Conservation (phyloP, 306 rosid species). For the Luffa acutangula region DNA sequence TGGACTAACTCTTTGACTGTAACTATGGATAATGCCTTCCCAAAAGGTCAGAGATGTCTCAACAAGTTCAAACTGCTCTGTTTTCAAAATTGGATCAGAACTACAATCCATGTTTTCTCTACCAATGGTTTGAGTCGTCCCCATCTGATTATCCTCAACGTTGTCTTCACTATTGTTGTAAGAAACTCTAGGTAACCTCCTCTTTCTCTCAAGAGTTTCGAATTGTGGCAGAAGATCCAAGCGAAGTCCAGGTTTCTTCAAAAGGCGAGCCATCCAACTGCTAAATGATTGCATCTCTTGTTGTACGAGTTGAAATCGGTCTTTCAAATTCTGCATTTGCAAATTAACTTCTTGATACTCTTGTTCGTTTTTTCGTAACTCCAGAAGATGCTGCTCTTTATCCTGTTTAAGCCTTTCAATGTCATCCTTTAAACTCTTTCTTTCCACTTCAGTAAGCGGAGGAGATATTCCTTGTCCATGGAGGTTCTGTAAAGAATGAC, state of each 20-base stretch:
- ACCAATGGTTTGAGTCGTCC: conserved; percentile 19
- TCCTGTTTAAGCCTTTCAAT: conserved; percentile 49
- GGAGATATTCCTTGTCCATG: conserved; percentile 38
- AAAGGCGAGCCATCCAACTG: conserved; percentile 33
- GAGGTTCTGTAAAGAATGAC: conserved; percentile 64
- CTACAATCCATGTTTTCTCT: conserved; percentile 18
- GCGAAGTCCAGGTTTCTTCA: conserved; percentile 41
- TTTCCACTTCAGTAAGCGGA: conserved; percentile 38
- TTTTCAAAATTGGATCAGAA: conserved; percentile 11
- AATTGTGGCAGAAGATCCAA: conserved; percentile 30
- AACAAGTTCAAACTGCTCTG: conserved; percentile 39
- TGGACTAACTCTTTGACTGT: conserved; percentile 15
- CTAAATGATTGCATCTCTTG: conserved; percentile 36
- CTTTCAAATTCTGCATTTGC: conserved; percentile 25
- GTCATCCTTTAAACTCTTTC: conserved; percentile 34
- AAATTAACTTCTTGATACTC: conserved; percentile 29
- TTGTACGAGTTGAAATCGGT: conserved; percentile 37
- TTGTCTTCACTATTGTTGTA: conserved; percentile 22
- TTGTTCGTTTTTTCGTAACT: conserved; percentile 37
- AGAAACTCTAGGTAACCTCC: conserved; percentile 41
- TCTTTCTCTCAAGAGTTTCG: conserved; percentile 40
- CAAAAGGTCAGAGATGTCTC: conserved; percentile 50
- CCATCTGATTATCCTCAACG: conserved; percentile 32
- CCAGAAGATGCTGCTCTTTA: conserved; percentile 33
- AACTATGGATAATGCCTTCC: conserved; percentile 41